phyloP scores from a whole-genome alignment of 305 asterid genomes.

The Fraxinus sp. region DNA sequence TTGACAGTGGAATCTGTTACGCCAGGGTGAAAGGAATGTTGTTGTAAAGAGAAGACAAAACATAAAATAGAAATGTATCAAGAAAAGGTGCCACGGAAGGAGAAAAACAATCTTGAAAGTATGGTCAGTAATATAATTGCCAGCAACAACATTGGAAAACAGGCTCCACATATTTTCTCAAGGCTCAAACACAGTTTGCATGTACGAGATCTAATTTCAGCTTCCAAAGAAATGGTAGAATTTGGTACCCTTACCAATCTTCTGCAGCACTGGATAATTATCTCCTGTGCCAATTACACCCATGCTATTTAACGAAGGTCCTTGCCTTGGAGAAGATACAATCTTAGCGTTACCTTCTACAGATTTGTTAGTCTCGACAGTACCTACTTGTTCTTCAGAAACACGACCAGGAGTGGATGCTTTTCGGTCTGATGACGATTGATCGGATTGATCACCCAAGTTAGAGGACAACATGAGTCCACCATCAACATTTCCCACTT shows the following conservation, averaged over 20 bases:
- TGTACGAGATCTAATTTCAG: neutral
- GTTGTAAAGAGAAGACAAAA: neutral
- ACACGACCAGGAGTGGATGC: neutral
- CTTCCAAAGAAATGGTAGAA: neutral
- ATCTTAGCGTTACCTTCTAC: neutral
- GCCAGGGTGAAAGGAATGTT: neutral
- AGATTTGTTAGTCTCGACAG: constrained; percentile 5
- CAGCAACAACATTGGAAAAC: neutral
- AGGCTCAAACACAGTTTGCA: neutral
- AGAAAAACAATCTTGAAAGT: neutral
- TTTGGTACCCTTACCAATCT: constrained; percentile 19
- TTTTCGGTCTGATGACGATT: neutral
- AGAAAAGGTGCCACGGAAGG: neutral
- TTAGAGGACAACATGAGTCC: constrained; percentile 1
- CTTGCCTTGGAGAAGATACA: neutral
- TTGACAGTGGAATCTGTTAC: constrained; percentile 33
- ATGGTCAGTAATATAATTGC: neutral
- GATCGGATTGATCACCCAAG: neutral
- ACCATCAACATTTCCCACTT: neutral
- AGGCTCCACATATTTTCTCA: neutral
- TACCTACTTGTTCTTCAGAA: neutral
- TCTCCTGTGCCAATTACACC: neutral
- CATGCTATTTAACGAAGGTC: neutral
- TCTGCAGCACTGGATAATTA: neutral
- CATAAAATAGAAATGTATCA: neutral